A percentile compares a stretch with the other conserved stretches of the same genome.
These are phyloP conservation scores for Pythium chondricola DNA, from an alignment of 352 stramenopile species.

Conservation along the genomic window DNA sequence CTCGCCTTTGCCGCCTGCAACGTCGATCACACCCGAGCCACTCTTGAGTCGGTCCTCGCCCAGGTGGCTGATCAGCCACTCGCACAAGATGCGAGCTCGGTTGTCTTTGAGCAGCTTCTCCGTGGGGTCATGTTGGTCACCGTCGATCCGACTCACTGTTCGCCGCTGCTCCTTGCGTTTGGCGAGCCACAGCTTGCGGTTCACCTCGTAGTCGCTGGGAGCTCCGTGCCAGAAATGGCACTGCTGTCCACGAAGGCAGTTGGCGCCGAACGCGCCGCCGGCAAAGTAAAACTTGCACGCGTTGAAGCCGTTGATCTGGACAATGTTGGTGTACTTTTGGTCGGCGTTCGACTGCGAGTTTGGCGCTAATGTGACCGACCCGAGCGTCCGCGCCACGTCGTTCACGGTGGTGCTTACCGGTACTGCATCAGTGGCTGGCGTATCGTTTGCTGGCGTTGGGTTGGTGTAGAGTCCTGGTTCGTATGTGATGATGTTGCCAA, in stretches of 20 bases:
- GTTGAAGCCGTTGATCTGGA: constrained; percentile 71
- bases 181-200: constrained; percentile 57
- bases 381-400: too few species aligned
- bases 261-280: constrained; percentile 36
- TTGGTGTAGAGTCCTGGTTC: constrained; percentile 17
- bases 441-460: constrained; percentile 4
- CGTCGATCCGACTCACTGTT: constrained; percentile 41
- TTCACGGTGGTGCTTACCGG: not conserved
- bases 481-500: constrained; percentile 17
- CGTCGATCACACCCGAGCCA: constrained; percentile 76
- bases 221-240: constrained; percentile 82
- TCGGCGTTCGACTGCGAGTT: constrained; percentile 35
- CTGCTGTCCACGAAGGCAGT: constrained; percentile 56
- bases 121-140: constrained; percentile 54
- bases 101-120: constrained; percentile 68
- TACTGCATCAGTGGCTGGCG: not conserved
- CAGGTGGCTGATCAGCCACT: constrained; percentile 75
- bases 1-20: constrained; percentile 85
- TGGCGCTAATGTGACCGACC: constrained; percentile 39
- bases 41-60: constrained; percentile 30
- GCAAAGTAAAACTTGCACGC: constrained; percentile 86
- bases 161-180: constrained; percentile 62
- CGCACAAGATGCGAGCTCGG: constrained; percentile 67
- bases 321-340: constrained; percentile 83
- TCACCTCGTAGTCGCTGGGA: constrained; percentile 51